A percentile compares a stretch with the other conserved stretches of the same genome.
phyloP scores from a whole-genome alignment of 306 rosid genomes.

The Hippophae tibetana region DNA sequence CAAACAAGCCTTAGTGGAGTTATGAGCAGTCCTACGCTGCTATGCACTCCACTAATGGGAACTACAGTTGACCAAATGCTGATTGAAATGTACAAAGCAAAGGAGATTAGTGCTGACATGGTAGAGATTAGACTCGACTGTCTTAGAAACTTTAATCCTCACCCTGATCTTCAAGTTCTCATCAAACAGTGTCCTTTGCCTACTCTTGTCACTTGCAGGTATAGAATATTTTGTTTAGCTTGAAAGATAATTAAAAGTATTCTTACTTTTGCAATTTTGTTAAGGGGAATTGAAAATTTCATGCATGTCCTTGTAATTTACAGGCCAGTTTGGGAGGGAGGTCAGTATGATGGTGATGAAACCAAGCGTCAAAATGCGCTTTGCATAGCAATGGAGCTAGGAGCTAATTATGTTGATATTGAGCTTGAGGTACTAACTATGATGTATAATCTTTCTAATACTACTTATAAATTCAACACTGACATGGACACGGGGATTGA shows the following conservation, averaged over 20 bases:
- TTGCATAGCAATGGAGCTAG: slow-evolving; percentile 34
- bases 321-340: slow-evolving; percentile 69
- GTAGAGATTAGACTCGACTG: slow-evolving; percentile 48
- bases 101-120: slow-evolving; percentile 38
- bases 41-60: slow-evolving; percentile 43
- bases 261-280: too few relatives aligned
- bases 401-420: slow-evolving; percentile 48
- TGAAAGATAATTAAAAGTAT: too few relatives aligned
- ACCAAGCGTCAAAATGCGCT: slow-evolving; percentile 39
- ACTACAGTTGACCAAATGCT: slow-evolving; percentile 35
- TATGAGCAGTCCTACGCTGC: slow-evolving; percentile 30
- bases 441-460: too few relatives aligned
- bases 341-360: slow-evolving; percentile 49
- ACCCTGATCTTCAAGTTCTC: slow-evolving; percentile 25
- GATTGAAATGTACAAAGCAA: slow-evolving; percentile 31
- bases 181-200: slow-evolving; percentile 32
- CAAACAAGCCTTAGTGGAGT: slow-evolving; percentile 8
- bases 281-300: too few relatives aligned
- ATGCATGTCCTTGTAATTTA: neutral
- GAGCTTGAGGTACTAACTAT: slow-evolving; percentile 39
- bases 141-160: slow-evolving; percentile 35
- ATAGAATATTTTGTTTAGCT: neutral
- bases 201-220: slow-evolving; percentile 46
- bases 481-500: too few relatives aligned
- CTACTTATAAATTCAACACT: too few relatives aligned